Conservation (phyloP, 1,139 yeast genomes). For the Suhomyces panamericanus region DNA sequence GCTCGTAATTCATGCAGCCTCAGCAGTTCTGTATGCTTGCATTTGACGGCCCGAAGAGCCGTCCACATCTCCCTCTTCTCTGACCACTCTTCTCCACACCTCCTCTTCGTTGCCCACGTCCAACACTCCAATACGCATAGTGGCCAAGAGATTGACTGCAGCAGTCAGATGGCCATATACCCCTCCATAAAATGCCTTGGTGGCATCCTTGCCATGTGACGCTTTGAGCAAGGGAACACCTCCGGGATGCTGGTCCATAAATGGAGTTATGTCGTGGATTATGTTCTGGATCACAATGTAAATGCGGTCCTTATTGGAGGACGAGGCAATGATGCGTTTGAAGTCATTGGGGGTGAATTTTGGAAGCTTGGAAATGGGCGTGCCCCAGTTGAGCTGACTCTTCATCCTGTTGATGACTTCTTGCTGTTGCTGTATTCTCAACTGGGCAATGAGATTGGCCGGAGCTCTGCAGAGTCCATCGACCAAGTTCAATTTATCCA, state of each 20-base stretch:
- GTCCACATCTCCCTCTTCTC: slow-evolving; percentile 43
- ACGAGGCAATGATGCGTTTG: slow-evolving; percentile 36
- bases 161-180: slow-evolving; percentile 76
- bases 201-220: slow-evolving; percentile 71
- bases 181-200: slow-evolving; percentile 72
- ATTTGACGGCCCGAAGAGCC: slow-evolving; percentile 24
- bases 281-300: slow-evolving; percentile 53
- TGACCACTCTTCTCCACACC: slow-evolving; percentile 65
- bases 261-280: slow-evolving; percentile 73
- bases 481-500: slow-evolving; percentile 43
- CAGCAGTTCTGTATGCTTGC: slow-evolving; percentile 40
- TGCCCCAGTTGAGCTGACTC: slow-evolving; percentile 74
- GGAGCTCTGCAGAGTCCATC: slow-evolving; percentile 43
- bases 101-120: slow-evolving; percentile 84
- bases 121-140: slow-evolving; percentile 71
- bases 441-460: slow-evolving; percentile 52
- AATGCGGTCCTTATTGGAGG: slow-evolving; percentile 38
- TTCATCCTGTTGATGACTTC: slow-evolving; percentile 56
- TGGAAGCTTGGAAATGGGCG: slow-evolving; percentile 69
- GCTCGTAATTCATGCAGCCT: slow-evolving; percentile 35
- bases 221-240: slow-evolving; percentile 61
- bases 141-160: slow-evolving; percentile 67
- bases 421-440: slow-evolving; percentile 65
- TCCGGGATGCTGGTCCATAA: slow-evolving; percentile 73
- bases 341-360: slow-evolving; percentile 53